Percentiles rank a stretch among this genome's conserved stretches.
phyloP scores from a whole-genome alignment of 2,329 filamentous ascomycete species.

The Aspergillus piperis region DNA sequence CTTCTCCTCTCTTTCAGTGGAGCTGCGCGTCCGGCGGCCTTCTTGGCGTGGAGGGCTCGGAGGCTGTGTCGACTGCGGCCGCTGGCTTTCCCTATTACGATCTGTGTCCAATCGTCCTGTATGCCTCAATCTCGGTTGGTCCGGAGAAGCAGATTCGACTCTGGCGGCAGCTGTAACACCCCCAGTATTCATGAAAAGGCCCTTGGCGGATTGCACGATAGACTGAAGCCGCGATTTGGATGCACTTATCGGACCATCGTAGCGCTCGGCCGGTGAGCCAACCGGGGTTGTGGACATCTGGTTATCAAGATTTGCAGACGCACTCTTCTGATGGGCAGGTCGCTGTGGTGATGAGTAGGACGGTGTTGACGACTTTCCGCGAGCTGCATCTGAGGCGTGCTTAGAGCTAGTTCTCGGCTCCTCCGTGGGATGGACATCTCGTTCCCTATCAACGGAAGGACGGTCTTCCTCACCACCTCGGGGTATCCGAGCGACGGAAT shows the following conservation, averaged over 20 bases:
- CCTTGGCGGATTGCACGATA: slow-evolving; percentile 83
- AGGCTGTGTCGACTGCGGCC: slow-evolving; percentile 24
- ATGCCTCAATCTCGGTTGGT: slow-evolving; percentile 32
- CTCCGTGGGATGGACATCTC: slow-evolving; percentile 18
- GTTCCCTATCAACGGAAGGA: background rate
- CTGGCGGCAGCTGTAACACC: slow-evolving; percentile 60
- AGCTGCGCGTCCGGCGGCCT: slow-evolving; percentile 57
- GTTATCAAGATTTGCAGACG: slow-evolving; percentile 59
- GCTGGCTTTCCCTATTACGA: slow-evolving; percentile 20
- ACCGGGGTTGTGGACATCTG: slow-evolving; percentile 58
- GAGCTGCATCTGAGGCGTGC: slow-evolving; percentile 41
- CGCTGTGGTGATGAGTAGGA: slow-evolving; percentile 55
- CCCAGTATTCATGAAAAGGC: slow-evolving; percentile 76
- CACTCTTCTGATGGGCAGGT: slow-evolving; percentile 58
- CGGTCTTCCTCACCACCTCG: slow-evolving; percentile 15
- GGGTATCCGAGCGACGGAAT: slow-evolving; percentile 29
- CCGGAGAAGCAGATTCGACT: slow-evolving; percentile 54
- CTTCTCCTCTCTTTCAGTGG: slow-evolving; percentile 56
- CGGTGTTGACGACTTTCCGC: slow-evolving; percentile 68
- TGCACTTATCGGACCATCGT: slow-evolving; percentile 82
- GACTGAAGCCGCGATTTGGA: slow-evolving; percentile 92
- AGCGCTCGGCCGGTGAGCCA: slow-evolving; percentile 57
- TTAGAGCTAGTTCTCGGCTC: slow-evolving; percentile 19
- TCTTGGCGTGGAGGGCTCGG: slow-evolving; percentile 39
- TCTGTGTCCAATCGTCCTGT: slow-evolving; percentile 31